Evolutionary conservation across 371 early-diverging fungal species (phyloP).

Genomic region (Rhizopus sp.): DNA sequence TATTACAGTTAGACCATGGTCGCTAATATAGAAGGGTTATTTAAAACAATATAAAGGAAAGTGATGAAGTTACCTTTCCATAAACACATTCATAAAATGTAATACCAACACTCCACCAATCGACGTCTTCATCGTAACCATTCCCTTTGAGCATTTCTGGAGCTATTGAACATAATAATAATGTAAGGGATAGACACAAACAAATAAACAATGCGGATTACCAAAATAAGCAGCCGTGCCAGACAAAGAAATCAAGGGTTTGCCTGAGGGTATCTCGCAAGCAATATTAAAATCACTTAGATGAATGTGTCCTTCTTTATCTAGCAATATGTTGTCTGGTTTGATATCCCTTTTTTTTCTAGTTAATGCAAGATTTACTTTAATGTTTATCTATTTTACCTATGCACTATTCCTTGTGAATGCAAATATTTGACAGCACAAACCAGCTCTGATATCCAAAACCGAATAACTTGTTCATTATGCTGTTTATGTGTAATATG

Average conservation of each 20-base stretch:
- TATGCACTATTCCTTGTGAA: slow-evolving; percentile 69
- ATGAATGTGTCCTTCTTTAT: slow-evolving; percentile 67
- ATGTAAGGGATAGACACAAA: no score
- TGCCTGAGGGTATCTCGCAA: slow-evolving; percentile 42
- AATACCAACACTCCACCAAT: slow-evolving; percentile 91
- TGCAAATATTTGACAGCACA: slow-evolving; percentile 75
- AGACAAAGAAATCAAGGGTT: slow-evolving; percentile 59
- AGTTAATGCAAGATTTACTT: background rate
- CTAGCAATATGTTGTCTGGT: slow-evolving; percentile 81
- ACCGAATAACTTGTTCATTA: slow-evolving; percentile 63
- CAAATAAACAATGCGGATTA: slow-evolving; percentile 15
- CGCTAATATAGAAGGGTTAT: slow-evolving; percentile 26
- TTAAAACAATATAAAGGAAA: slow-evolving; percentile 2
- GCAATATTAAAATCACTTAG: slow-evolving; percentile 79
- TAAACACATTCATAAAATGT: slow-evolving; percentile 69
- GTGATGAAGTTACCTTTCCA: slow-evolving; percentile 34
- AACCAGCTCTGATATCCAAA: slow-evolving; percentile 72
- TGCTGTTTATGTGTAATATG: slow-evolving; percentile 62
- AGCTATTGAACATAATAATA: slow-evolving; percentile 42
- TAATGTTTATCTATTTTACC: slow-evolving; percentile 26
- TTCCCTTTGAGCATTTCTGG: slow-evolving; percentile 69
- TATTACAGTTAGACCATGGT: slow-evolving; percentile 49
- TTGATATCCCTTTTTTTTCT: slow-evolving; percentile 59
- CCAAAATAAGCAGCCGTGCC: slow-evolving; percentile 77
- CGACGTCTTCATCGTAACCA: slow-evolving; percentile 67